Conservation (phyloP, 2,329 filamentous ascomycete species). For the Onygenales sp. region DNA sequence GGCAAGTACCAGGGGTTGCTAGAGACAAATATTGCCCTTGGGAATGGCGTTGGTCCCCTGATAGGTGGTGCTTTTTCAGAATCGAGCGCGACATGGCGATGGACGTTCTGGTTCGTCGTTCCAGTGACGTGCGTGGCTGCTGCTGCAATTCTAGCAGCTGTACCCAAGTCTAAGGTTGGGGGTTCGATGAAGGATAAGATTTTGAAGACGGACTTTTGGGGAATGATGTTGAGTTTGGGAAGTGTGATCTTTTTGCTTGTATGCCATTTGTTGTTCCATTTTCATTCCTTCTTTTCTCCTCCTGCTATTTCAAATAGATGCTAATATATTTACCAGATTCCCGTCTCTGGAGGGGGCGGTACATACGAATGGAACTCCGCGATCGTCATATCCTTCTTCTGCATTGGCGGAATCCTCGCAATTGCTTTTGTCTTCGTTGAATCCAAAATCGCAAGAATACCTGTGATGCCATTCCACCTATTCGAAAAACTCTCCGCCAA, state of each 20-base stretch:
- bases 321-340: background rate
- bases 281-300: background rate
- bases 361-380: background rate
- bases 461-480: background rate
- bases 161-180: background rate
- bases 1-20: background rate
- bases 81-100: background rate
- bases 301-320: background rate
- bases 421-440: background rate
- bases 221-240: background rate
- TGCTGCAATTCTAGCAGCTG: background rate
- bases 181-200: background rate
- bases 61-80: background rate
- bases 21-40: background rate
- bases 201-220: background rate
- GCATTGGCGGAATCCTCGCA: background rate
- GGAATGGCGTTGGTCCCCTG: background rate
- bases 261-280: background rate
- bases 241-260: background rate
- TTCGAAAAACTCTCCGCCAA: background rate
- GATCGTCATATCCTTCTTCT: background rate
- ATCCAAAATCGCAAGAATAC: background rate
- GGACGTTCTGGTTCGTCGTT: background rate
- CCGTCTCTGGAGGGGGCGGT: background rate
- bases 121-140: background rate